Conservation (phyloP, 352 stramenopile species). For the Blastocystis sp. region DNA sequence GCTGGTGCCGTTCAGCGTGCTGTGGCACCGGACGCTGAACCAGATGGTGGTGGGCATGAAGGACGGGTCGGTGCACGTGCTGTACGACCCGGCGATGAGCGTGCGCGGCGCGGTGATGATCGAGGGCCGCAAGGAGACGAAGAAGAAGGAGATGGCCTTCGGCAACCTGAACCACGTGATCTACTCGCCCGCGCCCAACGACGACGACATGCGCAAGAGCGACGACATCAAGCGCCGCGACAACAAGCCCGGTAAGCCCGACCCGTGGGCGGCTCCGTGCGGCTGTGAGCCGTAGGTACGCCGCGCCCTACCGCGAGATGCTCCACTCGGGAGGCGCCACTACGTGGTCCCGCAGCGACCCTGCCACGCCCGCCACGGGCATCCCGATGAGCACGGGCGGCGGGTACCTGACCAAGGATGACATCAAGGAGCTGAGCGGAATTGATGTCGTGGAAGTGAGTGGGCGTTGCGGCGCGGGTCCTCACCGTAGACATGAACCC, state of each 20-base stretch:
- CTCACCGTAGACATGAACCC: constrained; percentile 40
- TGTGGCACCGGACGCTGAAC: constrained; percentile 57
- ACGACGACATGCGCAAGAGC: constrained; percentile 36
- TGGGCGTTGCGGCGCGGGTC: not conserved
- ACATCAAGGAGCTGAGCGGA: not conserved
- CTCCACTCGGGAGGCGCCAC: constrained; percentile 8
- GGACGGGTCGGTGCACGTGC: not conserved
- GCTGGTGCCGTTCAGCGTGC: constrained; percentile 7
- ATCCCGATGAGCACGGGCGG: constrained; percentile 51
- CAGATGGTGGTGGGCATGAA: constrained; percentile 65
- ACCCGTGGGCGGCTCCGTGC: not conserved
- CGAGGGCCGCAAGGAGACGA: constrained; percentile 48
- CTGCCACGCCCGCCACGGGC: constrained; percentile 19
- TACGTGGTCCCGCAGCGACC: not conserved
- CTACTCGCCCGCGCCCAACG: constrained; percentile 43
- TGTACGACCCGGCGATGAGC: constrained; percentile 57
- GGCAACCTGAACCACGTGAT: constrained; percentile 5
- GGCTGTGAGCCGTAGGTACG: not conserved
- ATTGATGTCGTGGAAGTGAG: constrained; percentile 27
- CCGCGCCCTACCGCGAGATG: not conserved
- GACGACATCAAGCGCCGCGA: constrained; percentile 55
- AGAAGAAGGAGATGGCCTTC: constrained; percentile 58
- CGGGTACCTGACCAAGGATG: constrained; percentile 14
- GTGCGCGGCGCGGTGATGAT: constrained; percentile 50
- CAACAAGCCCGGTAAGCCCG: constrained; percentile 12